These are phyloP conservation scores for Populus trichocarpa DNA, from an alignment of 441 rosid species.

Conservation along the genomic window DNA sequence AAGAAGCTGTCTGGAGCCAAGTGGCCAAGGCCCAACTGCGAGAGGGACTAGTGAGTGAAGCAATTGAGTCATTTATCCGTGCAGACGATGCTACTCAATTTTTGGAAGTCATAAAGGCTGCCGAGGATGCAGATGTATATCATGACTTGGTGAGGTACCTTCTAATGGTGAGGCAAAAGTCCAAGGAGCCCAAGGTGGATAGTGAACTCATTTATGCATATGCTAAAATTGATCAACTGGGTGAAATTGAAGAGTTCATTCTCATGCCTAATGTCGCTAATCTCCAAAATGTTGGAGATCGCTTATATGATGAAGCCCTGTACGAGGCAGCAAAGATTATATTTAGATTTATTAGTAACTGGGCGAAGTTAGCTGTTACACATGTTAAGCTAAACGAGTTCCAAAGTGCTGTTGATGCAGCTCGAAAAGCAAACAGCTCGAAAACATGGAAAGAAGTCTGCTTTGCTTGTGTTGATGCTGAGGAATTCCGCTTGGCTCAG, in stretches of 20 bases:
- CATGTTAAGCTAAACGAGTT: slow-evolving; percentile 80
- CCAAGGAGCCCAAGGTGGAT: slow-evolving; percentile 91
- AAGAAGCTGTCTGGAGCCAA: slow-evolving; percentile 92
- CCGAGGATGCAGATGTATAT: slow-evolving; percentile 73
- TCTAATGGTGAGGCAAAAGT: slow-evolving; percentile 87
- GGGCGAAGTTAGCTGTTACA: slow-evolving; percentile 90
- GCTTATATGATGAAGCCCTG: slow-evolving; percentile 73
- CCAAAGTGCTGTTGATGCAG: slow-evolving; percentile 95
- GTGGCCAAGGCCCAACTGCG: slow-evolving; percentile 86
- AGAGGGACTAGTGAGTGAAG: slow-evolving; percentile 88
- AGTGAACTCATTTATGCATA: slow-evolving; percentile 90
- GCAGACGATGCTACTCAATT: slow-evolving; percentile 90
- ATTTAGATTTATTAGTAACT: slow-evolving; percentile 78
- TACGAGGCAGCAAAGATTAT: slow-evolving; percentile 92
- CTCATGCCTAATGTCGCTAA: slow-evolving; percentile 94
- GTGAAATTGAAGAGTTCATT: slow-evolving; percentile 86
- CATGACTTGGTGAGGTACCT: slow-evolving; percentile 87
- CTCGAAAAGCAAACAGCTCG: slow-evolving; percentile 89
- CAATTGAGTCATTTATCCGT: slow-evolving; percentile 87
- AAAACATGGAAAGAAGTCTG: slow-evolving; percentile 97
- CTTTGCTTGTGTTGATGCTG: slow-evolving; percentile 95
- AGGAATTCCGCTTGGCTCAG: slow-evolving; percentile 92
- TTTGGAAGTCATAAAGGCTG: slow-evolving; percentile 73
- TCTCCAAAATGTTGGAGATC: slow-evolving; percentile 81
- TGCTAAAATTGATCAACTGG: slow-evolving; percentile 81